Evolutionary conservation across 2,329 filamentous ascomycete genomes (phyloP), one percentile per base, ranked within the genome.

Genomic region (Beauveria sp.): DNA sequence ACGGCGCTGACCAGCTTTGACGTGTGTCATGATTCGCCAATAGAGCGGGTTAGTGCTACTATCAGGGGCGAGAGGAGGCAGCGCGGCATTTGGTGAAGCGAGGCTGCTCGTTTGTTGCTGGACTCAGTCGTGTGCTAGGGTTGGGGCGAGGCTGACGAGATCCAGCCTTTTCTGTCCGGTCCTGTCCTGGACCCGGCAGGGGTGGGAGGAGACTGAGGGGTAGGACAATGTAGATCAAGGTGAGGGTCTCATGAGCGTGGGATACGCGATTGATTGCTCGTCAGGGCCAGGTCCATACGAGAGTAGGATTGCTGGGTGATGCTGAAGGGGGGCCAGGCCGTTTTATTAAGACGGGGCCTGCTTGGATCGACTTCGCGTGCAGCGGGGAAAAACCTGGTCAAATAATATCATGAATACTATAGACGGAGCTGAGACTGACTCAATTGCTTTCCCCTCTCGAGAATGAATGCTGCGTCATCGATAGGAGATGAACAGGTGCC

Each of bases 1-100:
- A 8, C 55, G 55, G 26, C 61, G 61, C 30, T 62, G 61, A 22
- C 61, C 61, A 20, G 61, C 55, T 34, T 62, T 62, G 50, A 62
- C 61, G 22, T 54, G 61, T 43, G 61, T 62, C 61, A 62, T 62
- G 47, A 34, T 46, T 51, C 34, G 37, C 30, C 44, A 26, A 50
- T 48, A 26, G 55, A 30, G 44, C 28, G 16, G 26, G 28, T 24
- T n/a, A 56, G 43, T 37, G 43, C 54, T 47, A 26, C 43, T 26
- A 26, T 20, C 44, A 40, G 54, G 55, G 43, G 20, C 18, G 22
- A 28, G 20, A 18, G 34, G 22, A 50, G 22, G 44, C 55, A 30
- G 37, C 44, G 44, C 44, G 28, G 44, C 44, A 57, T 57, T 46
- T 47, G 40, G 22, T 26, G 30, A 48, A 14, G 28, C 43, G 40